Evolutionary conservation across 2,329 filamentous ascomycete species (phyloP).

Genomic region (Paraconiothyrium brasiliense): DNA sequence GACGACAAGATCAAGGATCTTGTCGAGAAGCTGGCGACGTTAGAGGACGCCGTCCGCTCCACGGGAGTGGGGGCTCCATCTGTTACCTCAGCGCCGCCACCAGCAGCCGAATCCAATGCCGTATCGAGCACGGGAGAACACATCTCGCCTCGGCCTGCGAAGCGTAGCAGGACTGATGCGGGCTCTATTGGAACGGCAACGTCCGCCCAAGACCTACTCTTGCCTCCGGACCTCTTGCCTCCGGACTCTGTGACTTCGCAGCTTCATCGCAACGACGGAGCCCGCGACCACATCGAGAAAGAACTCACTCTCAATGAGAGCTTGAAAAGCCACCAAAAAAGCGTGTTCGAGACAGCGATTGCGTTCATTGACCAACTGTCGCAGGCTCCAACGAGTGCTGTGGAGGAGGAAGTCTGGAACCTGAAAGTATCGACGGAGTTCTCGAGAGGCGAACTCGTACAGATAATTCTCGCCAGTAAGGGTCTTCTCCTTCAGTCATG

Average conservation of each 20-base stretch:
- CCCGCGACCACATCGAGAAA: slow-evolving; percentile 38
- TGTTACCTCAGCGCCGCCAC: slow-evolving; percentile 1
- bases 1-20: slow-evolving; percentile 44
- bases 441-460: slow-evolving; percentile 36
- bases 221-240: slow-evolving; percentile 27
- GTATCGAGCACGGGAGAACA: slow-evolving; percentile 6
- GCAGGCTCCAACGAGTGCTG: slow-evolving; percentile 31
- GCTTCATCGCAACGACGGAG: slow-evolving; percentile 35
- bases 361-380: slow-evolving; percentile 43
- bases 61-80: background rate
- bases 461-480: slow-evolving; percentile 27
- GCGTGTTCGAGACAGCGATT: slow-evolving; percentile 42
- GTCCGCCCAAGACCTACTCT: background rate
- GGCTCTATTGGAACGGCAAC: background rate
- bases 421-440: slow-evolving; percentile 37
- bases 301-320: slow-evolving; percentile 39
- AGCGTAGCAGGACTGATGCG: slow-evolving; percentile 24
- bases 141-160: slow-evolving; percentile 6
- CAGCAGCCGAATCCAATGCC: background rate
- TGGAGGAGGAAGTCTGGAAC: slow-evolving; percentile 26
- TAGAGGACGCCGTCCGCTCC: slow-evolving; percentile 36
- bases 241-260: slow-evolving; percentile 30
- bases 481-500: no score
- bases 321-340: slow-evolving; percentile 38
- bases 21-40: slow-evolving; percentile 36